Conservation (phyloP, 371 early-diverging fungal genomes). For the Zychaea mexicana region DNA sequence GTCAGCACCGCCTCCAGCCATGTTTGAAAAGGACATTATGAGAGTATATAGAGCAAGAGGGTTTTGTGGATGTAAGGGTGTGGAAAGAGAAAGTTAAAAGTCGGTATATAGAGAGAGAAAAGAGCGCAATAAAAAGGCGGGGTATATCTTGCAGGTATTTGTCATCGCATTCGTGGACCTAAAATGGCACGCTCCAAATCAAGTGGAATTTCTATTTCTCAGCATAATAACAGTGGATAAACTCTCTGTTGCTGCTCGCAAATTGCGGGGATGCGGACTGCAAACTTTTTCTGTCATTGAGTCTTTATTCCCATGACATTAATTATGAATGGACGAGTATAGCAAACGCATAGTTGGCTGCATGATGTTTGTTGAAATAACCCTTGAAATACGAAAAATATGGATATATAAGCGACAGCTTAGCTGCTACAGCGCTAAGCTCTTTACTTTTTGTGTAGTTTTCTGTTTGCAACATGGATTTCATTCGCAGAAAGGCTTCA, state of each 20-base stretch:
- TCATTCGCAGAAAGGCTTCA: background rate
- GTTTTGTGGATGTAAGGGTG: too few relatives aligned
- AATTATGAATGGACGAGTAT: too few relatives aligned
- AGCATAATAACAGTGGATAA: background rate
- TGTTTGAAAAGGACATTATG: constrained; percentile 31
- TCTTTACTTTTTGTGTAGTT: background rate
- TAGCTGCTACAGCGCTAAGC: too few relatives aligned
- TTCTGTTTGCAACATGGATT: background rate
- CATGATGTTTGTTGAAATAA: too few relatives aligned
- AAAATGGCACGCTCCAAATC: background rate
- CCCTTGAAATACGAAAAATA: too few relatives aligned
- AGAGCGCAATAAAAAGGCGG: background rate
- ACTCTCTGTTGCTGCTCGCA: too few relatives aligned
- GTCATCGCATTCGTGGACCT: background rate
- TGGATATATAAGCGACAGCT: too few relatives aligned
- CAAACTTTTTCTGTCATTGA: too few relatives aligned
- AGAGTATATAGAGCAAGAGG: background rate
- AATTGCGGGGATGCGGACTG: too few relatives aligned
- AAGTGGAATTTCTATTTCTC: background rate
- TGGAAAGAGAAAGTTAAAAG: constrained; percentile 9
- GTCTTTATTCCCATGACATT: too few relatives aligned
- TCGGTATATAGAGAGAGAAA: background rate
- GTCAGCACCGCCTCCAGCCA: constrained; percentile 51
- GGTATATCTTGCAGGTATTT: background rate
- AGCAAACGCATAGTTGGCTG: too few relatives aligned